These are phyloP conservation scores for Termitomyces sp. DNA, from an alignment of 768 basidiomycete genomes.

Conservation along the genomic window DNA sequence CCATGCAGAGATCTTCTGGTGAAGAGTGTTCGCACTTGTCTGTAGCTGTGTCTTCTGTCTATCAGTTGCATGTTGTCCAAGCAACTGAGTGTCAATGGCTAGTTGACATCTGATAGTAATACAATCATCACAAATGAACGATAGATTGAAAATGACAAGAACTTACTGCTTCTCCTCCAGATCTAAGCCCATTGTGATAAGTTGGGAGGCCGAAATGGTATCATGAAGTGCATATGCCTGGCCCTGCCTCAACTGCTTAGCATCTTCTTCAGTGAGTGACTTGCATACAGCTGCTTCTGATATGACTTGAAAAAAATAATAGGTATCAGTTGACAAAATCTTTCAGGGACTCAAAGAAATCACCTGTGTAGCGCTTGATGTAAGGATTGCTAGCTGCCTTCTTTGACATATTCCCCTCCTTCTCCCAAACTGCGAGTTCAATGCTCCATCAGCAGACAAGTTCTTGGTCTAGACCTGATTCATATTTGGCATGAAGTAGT, in stretches of 20 bases:
- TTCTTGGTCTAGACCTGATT: background rate
- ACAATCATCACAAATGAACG: background rate
- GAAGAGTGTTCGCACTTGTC: constrained; percentile 4
- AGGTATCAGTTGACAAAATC: background rate
- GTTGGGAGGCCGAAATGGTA: too few species aligned
- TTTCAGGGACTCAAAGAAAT: background rate
- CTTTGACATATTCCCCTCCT: background rate
- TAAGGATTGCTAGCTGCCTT: background rate
- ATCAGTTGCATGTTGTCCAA: constrained; percentile 5
- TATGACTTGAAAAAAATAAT: background rate
- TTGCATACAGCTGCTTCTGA: constrained; percentile 10
- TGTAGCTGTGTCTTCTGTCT: constrained; percentile 3
- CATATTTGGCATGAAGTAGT: background rate
- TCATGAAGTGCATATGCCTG: too few species aligned
- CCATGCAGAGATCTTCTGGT: constrained; percentile 11
- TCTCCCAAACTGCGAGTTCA: background rate
- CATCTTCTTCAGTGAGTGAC: constrained; percentile 12
- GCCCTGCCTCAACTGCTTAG: background rate
- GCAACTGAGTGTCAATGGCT: background rate
- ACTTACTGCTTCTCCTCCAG: too few species aligned
- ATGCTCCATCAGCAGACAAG: background rate
- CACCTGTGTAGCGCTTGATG: constrained; percentile 1
- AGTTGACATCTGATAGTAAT: background rate
- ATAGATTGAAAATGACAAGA: background rate
- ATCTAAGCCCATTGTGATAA: too few species aligned